Base-by-base conservation (phyloP, 2,329 filamentous ascomycete species). In the Hypoxylon sp. region DNA sequence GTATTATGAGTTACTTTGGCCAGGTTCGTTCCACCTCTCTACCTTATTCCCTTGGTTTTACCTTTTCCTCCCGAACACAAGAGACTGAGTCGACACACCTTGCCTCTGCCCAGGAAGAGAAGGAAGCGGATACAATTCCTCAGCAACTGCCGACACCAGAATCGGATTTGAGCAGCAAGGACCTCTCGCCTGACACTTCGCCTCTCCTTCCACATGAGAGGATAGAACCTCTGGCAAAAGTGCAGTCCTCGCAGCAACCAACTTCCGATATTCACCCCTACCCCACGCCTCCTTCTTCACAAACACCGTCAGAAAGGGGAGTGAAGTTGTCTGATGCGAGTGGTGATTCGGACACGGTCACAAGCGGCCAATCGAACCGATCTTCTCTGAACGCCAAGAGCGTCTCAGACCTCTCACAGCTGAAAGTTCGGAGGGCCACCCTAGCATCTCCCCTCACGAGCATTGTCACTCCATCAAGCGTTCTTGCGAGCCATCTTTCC, bases 1-100 rank as follows among this genome's bases (percentile, higher is more conserved):
- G 94, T 80, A 97, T 98, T 85, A 92, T 96, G 88, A 97, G 92
- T 86, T 98, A 96, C 87, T 97, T 98, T 88, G 92, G 92, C 85
- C 96, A 99, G 95, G 96, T 99, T 97, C 91, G 96, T 98, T 88
- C 88, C 87, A 89, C 88, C 85, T 89, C 90, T 90, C 87, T 88
- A 87, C 82, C 84, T 79, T 81, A 80, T 75, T 79, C 79, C 74
- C 80, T 78, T 74, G 75, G 79, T 74, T 77, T 76, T 66, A 80
- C 79, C 74, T 77, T 77, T 76, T 78, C 75, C 72, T 75, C 79
- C 79, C 76, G 80, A 80, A 75, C 80, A 78, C 76, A 77, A 76
- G 78, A 79, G 73, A 75, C 79, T 75, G 75, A 76, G 68, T 69
- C 70, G 69, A 74, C 68, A 74, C 76, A 67, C 77, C 76, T 78